phyloP scores from a whole-genome alignment of 345 rosid species.

The Linum tenue region DNA sequence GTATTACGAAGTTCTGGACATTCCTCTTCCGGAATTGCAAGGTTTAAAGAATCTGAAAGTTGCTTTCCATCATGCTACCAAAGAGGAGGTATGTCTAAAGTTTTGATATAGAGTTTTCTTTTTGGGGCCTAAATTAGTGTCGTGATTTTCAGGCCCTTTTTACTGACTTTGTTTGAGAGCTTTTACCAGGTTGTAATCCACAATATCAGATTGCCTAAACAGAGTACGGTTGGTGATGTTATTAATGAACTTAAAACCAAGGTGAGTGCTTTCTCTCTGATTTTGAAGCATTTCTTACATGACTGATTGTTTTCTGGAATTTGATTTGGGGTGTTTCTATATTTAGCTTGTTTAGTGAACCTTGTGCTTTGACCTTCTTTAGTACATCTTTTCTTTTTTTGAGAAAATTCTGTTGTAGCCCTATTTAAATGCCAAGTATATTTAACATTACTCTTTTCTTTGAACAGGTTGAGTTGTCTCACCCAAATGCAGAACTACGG shows the following conservation, averaged over 20 bases:
- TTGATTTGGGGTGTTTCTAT: background rate
- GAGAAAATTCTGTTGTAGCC: background rate
- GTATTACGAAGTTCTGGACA: slow-evolving; percentile 91
- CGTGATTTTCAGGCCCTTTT: slow-evolving; percentile 8
- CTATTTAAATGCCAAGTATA: background rate
- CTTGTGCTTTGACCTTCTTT: background rate
- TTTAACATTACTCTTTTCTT: background rate
- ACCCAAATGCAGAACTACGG: slow-evolving; percentile 81
- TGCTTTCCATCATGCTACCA: slow-evolving; percentile 67
- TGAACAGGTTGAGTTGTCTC: slow-evolving; percentile 79
- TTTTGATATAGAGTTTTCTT: background rate
- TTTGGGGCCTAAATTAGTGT: background rate
- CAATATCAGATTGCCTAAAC: slow-evolving; percentile 84
- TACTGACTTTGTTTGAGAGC: slow-evolving; percentile 11
- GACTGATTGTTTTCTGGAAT: background rate
- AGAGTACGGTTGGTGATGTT: slow-evolving; percentile 87
- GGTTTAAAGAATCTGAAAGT: slow-evolving; percentile 81
- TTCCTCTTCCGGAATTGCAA: slow-evolving; percentile 94
- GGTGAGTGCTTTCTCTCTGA: slow-evolving; percentile 27
- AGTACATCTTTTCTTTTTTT: background rate
- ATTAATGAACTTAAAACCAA: slow-evolving; percentile 78
- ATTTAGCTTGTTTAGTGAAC: background rate
- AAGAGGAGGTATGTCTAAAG: slow-evolving; percentile 58
- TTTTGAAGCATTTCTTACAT: background rate
- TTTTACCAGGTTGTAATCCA: slow-evolving; percentile 62